A percentile compares a stretch with the other conserved stretches of the same genome.
phyloP scores from a whole-genome alignment of 495 filamentous ascomycete species.

The Xylaria longipes region DNA sequence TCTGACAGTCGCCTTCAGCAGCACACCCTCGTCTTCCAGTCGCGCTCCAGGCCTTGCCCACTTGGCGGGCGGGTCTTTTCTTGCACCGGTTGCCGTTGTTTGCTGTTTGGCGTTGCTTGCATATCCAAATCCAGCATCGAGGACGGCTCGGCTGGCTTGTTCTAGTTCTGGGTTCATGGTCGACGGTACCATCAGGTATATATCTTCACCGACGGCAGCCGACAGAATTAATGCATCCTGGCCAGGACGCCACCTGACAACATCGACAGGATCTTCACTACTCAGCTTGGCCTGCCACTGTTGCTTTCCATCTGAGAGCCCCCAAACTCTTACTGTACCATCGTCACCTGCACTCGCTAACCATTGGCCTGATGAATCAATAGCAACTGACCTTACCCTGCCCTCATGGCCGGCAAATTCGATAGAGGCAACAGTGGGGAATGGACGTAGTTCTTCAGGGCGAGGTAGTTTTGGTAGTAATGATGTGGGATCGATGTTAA shows the following conservation, averaged over 20 bases:
- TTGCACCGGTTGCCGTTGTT: conserved; percentile 60
- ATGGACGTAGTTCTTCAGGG: conserved; percentile 90
- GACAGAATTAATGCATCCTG: conserved; percentile 82
- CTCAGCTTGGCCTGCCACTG: conserved; percentile 82
- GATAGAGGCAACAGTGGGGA: conserved; percentile 85
- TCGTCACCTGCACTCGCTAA: conserved; percentile 94
- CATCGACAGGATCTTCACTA: conserved; percentile 82
- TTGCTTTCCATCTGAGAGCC: conserved; percentile 83
- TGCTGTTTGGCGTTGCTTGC: conserved; percentile 69
- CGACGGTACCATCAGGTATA: conserved; percentile 82
- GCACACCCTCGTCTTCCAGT: conserved; percentile 77
- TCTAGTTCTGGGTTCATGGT: conserved; percentile 73
- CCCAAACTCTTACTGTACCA: conserved; percentile 91
- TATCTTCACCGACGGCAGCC: conserved; percentile 80
- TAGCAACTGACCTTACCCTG: conserved; percentile 78
- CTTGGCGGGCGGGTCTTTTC: conserved; percentile 76
- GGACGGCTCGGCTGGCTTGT: conserved; percentile 71
- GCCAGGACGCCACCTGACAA: conserved; percentile 87
- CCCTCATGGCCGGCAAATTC: conserved; percentile 89
- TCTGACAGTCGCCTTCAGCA: conserved; percentile 78
- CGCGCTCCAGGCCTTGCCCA: conserved; percentile 82
- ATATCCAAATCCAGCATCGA: conserved; percentile 90
- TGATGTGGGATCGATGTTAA: conserved; percentile 96
- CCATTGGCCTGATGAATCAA: conserved; percentile 79
- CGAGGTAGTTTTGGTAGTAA: conserved; percentile 93